Base-by-base conservation (phyloP, 352 stramenopile genomes). In the Phytophthora chlamydospora region DNA sequence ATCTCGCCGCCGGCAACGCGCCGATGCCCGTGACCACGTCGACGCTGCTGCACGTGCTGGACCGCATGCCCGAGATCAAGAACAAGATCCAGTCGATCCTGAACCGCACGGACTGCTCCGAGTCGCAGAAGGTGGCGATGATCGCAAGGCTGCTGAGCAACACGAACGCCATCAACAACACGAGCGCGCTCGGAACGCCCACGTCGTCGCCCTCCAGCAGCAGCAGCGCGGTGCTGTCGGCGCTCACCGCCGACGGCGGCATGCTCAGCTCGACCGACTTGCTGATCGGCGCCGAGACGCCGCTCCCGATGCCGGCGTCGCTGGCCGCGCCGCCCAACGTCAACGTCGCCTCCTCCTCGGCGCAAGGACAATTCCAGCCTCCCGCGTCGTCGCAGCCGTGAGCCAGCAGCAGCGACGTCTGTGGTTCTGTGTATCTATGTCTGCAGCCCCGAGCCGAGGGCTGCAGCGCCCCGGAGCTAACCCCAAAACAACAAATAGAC, bases 21-120 rank as follows among this genome's bases (percentile, higher is more conserved):
- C 62, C 64, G 0, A 89, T 93, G 66, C 82, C 82, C 6, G 83
- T 92, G 65, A 91, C 81, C 19, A 93, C 86, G 3, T 90, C 84
- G 6, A 88, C 86, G 24, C 52, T 95, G 40, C 57, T 95, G 24
- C 81, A 93, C 43, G 85, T 95, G 16, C 62, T 95, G 16, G 87
- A 95, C 48, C 81, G 84, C 6, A 93, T 94, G 85, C 87, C 87
- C 16, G 85, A 93, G 80, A 93, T 95, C 66, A 95, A 95, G 80
- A 85, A 91, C 74, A 91, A 95, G 75, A 95, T 95, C 57, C 87
- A 95, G 69, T 80, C 79, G 14, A 94, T 95, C 59, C 52, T 95
- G 19, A 92, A 94, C 55, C 85, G 87, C 11, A 82, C 62, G 16
- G 85, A 95, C 53, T 93, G 83, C 69, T 92, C 85, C n/a, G 87